These are phyloP conservation scores for Babesia bovis DNA, from an alignment of 169 alveolate species.

Conservation along the genomic window DNA sequence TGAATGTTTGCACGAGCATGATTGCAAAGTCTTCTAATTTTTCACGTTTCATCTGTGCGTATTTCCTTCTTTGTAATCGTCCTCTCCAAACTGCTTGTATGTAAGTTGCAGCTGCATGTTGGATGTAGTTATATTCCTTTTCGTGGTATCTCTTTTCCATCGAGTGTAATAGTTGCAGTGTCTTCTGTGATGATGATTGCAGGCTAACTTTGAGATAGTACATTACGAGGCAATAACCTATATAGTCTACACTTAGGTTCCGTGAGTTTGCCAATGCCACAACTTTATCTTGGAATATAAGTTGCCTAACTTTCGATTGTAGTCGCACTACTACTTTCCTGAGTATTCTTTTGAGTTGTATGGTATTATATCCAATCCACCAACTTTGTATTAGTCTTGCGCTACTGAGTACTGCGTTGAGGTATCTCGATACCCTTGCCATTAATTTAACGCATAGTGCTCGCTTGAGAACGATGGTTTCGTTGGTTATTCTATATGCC, in stretches of 20 bases:
- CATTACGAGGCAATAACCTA: constrained; percentile 27
- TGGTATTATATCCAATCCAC: constrained; percentile 35
- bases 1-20: constrained; percentile 32
- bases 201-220: constrained; percentile 38
- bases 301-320: constrained; percentile 33
- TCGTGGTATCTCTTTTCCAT: constrained; percentile 65
- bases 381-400: constrained; percentile 38
- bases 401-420: not conserved
- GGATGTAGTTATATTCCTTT: constrained; percentile 64
- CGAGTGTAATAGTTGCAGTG: constrained; percentile 38
- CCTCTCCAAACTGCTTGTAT: constrained; percentile 78
- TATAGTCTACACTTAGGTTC: constrained; percentile 9
- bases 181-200: constrained; percentile 31
- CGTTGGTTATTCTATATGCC: constrained; percentile 9
- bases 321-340: constrained; percentile 13
- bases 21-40: constrained; percentile 45
- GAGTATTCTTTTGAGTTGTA: constrained; percentile 13
- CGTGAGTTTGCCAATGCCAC: constrained; percentile 7
- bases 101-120: constrained; percentile 73
- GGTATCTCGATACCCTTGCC: constrained; percentile 12
- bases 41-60: constrained; percentile 9
- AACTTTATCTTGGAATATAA: constrained; percentile 20
- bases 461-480: constrained; percentile 4
- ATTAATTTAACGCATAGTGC: constrained; percentile 33
- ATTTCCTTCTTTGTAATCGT: constrained; percentile 25